Evolutionary conservation across 2,329 filamentous ascomycete genomes (phyloP), one percentile per base, ranked within the genome.

Genomic region (Alternaria viburni): DNA sequence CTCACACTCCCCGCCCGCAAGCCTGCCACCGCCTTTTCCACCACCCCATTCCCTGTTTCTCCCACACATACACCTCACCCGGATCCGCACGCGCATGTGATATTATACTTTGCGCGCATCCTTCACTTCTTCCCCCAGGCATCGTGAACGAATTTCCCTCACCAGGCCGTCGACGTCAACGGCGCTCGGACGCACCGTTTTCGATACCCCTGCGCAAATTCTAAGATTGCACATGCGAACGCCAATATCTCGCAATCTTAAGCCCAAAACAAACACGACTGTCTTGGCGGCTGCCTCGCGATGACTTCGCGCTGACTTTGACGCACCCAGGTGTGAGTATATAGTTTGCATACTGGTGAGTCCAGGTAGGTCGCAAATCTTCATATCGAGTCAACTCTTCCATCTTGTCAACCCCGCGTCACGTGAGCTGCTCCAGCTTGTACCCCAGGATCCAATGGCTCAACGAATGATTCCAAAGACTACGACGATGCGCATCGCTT

Each of bases 181-280:
- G 36, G 57, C 65, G 69, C 66, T 64, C 60, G 54, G 54, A 45
- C 54, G 54, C 51, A 36, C 23, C 56, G 19, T 36, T 32, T 64
- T 62, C 44, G 59, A 51, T 51, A 61, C 52, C 64, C 57, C 57
- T 55, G 52, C 45, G 54, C 62, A 66, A 66, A 67, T 30, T 54
- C 59, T 63, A 68, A 74, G 63, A 75, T 76, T 75, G 62, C 69
- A 58, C 30, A 41, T 25, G 55, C 59, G 46, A 57, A 59, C 41
- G 49, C 62, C 12, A 45, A 49, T 30, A 46, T 28, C 59, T 74
- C 74, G 71, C 74, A 64, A 60, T 74, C 67, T 71, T 50, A 61
- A 19, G 58, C 73, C 65, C 60, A 62, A 74, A 70, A 64, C 28
- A 67, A 70, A 74, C 52, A 47, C 28, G 44, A 21, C 1, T 0